Evolutionary conservation across 805 yeast species (phyloP), one percentile per base, ranked within the genome.

Genomic region (Candida ascalaphidarum): DNA sequence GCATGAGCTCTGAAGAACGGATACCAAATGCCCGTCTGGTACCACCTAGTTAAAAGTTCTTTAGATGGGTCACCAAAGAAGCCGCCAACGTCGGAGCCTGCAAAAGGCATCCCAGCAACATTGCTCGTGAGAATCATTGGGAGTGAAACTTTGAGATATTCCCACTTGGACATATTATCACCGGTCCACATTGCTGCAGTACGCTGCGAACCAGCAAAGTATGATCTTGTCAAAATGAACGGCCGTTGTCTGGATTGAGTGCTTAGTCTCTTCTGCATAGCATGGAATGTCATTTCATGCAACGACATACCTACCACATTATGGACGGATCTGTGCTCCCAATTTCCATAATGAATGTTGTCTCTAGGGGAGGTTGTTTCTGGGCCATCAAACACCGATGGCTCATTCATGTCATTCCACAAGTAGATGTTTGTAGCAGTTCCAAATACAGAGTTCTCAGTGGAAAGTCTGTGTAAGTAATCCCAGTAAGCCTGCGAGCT

Each of bases 371-470:
- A 76, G 0, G 94, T 61, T 1, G 96, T 85, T 52, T 92, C 98
- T 1, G 97, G 95, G 2, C 97, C 98, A 41, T 79, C 74, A 50
- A 92, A 92, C 4, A 92, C 80, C 0, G 96, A 84, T 1, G 97
- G 96, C 56, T 92, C 99, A 55, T 82, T 84, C 99, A 92, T 92
- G 52, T 92, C 98, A 53, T 89, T 92, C 99, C 99, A 92, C 12
- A 92, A 59, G 44, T 79, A 79, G 26, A 85, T 52, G 46, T 92
- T 92, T 10, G 69, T 60, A 7, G 80, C 68, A 24, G 57, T 43
- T 3, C 47, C 52, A 37, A 61, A 39, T 25, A 60, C 56, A 25
- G 35, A 33, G 23, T 48, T 45, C 2, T 53, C 45, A 4, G 63
- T 48, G 7, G 77, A 74, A 32, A 65, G 61, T 14, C 47, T 48